Evolutionary conservation across 176 grass and related monocot genomes (phyloP).

Genomic region (Carex scoparia): DNA sequence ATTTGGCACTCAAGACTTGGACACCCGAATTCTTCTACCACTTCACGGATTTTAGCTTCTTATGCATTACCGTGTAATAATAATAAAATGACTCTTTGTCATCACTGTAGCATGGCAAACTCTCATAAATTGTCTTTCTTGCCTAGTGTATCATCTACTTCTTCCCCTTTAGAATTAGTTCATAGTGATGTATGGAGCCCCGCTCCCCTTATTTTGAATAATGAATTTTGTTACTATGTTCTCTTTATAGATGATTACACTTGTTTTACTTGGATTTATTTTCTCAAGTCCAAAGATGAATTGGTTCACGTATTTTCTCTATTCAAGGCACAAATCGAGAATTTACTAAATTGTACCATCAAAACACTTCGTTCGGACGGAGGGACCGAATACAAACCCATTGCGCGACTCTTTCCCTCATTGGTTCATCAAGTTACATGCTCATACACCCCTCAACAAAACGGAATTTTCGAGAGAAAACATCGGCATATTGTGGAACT

Average conservation of each 20-base stretch:
- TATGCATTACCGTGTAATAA: too few relatives aligned
- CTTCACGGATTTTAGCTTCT: too few relatives aligned
- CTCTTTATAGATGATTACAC: background rate
- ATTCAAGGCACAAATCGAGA: background rate
- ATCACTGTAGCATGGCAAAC: too few relatives aligned
- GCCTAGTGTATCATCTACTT: too few relatives aligned
- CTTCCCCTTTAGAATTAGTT: too few relatives aligned
- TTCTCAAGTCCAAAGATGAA: background rate
- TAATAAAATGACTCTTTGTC: too few relatives aligned
- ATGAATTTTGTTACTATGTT: background rate
- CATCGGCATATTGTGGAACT: too few relatives aligned
- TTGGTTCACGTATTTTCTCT: background rate
- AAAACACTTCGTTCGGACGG: background rate
- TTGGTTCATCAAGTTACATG: background rate
- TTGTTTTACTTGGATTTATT: background rate
- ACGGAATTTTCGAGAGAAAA: background rate
- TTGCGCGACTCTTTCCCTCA: background rate
- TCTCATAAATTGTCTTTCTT: too few relatives aligned
- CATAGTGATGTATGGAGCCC: too few relatives aligned
- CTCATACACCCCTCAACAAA: background rate
- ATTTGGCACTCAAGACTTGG: too few relatives aligned
- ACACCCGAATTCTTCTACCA: too few relatives aligned
- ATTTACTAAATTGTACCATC: background rate
- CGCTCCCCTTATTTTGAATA: too few relatives aligned
- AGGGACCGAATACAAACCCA: background rate